phyloP scores from a whole-genome alignment of 768 basidiomycete genomes.

The Lactifluus subvellereus region DNA sequence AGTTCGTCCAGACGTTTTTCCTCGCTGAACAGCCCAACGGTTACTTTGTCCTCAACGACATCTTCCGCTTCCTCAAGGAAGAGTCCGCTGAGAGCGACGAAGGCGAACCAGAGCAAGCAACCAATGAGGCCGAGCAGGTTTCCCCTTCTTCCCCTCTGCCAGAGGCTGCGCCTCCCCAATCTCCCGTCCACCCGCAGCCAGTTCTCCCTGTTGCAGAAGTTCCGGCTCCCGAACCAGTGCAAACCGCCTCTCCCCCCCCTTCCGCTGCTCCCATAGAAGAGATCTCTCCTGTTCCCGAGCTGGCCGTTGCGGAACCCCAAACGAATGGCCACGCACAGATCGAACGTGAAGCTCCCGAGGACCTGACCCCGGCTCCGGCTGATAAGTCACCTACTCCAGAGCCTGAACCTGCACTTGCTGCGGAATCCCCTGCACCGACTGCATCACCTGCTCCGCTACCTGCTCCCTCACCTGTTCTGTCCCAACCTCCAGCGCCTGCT shows the following conservation, averaged over 20 bases:
- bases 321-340: conserved; percentile 30
- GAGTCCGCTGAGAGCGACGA: conserved; percentile 81
- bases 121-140: conserved; percentile 42
- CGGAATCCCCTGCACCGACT: conserved; percentile 28
- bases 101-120: conserved; percentile 8
- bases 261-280: conserved; percentile 34
- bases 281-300: conserved; percentile 32
- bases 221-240: conserved; percentile 31
- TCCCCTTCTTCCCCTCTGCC: conserved; percentile 41
- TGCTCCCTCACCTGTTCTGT: conserved; percentile 28
- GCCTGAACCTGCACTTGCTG: conserved; percentile 30
- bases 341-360: conserved; percentile 35
- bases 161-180: conserved; percentile 23
- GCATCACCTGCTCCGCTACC: conserved; percentile 29
- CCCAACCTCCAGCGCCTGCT: conserved; percentile 25
- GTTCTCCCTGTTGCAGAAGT: conserved; percentile 28
- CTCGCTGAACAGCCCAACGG: conserved; percentile 98
- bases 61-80: conserved; percentile 99
- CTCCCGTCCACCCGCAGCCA: conserved; percentile 21
- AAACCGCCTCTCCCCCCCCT: conserved; percentile 39
- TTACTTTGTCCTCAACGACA: conserved; percentile 99
- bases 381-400: conserved; percentile 31
- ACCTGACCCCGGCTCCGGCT: conserved; percentile 29
- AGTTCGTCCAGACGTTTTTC: conserved; percentile 99
- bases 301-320: conserved; percentile 29